Base-by-base conservation (phyloP, 768 basidiomycete species). In the Tulasnella sp. region DNA sequence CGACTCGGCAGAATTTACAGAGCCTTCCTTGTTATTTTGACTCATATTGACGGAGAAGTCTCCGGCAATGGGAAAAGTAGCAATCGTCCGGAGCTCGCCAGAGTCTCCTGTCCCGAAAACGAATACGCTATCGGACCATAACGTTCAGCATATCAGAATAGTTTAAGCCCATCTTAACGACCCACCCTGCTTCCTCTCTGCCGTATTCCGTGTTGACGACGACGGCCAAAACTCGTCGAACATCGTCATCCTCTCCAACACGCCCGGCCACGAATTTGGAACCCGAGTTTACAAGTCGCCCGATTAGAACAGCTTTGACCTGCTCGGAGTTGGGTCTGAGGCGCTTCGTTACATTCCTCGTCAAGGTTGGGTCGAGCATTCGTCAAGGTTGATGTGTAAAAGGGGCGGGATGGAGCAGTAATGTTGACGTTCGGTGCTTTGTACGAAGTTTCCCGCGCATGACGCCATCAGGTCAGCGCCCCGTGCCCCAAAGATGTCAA, bases 341-440 rank as follows among this genome's bases (percentile, higher is more conserved):
- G 22, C 72, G 40, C 38, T 34, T 45, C 15, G 22, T 25, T 29
- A 74, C 72, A 37, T 29, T 25, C 72, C 54, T 45, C 29, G 72
- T 54, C 72, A 45, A 54, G 31, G 29, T n/a, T 64, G 72, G 72
- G 36, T 74, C 72, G n/a, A 54, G 38, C 72, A 74, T 74, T 38
- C 42, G 14, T 0, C 17, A n/a, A n/a, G 42, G 6, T 19, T 58
- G 54, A 58, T 58, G 54, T 12, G 29, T 58, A n/a, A 29, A 7
- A 11, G 11, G 6, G 25, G 22, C 7, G 22, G 42, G 34, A 37
- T 6, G 64, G 68, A 40, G 31, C 34, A 8, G 67, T 31, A 22
- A 11, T 36, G 67, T 69, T 69, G 68, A 37, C 25, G 29, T 34
- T 29, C n/a, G 68, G 5, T 29, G 54, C 25, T 58, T 22, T 58